phyloP scores from a whole-genome alignment of 345 rosid species.

The Heritiera littoralis region DNA sequence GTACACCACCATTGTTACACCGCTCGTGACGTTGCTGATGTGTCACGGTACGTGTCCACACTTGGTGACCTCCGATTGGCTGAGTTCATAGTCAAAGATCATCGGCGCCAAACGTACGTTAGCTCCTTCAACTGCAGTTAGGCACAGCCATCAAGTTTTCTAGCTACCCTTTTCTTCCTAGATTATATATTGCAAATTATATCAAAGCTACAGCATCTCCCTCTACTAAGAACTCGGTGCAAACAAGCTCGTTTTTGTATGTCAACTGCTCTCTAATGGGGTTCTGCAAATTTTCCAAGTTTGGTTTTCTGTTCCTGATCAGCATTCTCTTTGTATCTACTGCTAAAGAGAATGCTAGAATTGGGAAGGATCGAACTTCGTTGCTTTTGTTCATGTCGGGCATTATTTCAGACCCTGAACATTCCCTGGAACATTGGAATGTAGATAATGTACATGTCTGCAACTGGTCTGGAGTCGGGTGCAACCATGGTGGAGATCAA shows the following conservation, averaged over 20 bases:
- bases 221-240: neutral
- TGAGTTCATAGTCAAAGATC: slow-evolving; percentile 34
- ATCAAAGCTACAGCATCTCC: slow-evolving; percentile 3
- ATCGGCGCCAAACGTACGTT: slow-evolving; percentile 40
- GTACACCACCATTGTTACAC: slow-evolving; percentile 27
- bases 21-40: slow-evolving; percentile 6
- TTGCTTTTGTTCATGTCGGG: slow-evolving; percentile 60
- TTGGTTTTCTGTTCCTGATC: slow-evolving; percentile 33
- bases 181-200: slow-evolving; percentile 2
- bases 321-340: slow-evolving; percentile 32
- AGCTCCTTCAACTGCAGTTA: slow-evolving; percentile 46
- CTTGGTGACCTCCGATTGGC: neutral
- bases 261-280: slow-evolving; percentile 35
- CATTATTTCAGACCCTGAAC: slow-evolving; percentile 52
- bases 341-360: slow-evolving; percentile 24
- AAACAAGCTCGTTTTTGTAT: neutral
- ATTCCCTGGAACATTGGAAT: slow-evolving; percentile 54
- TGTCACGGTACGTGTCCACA: neutral
- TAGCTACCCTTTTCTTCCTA: neutral
- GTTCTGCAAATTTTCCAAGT: slow-evolving; percentile 35
- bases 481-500: slow-evolving; percentile 49
- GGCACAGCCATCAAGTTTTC: slow-evolving; percentile 34
- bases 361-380: slow-evolving; percentile 45
- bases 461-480: slow-evolving; percentile 70
- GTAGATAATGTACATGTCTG: slow-evolving; percentile 51